A percentile compares a stretch with the other conserved stretches of the same genome.
Evolutionary conservation across 2,329 filamentous ascomycete genomes (phyloP).

Genomic region (Cladophialophora chaetospira): DNA sequence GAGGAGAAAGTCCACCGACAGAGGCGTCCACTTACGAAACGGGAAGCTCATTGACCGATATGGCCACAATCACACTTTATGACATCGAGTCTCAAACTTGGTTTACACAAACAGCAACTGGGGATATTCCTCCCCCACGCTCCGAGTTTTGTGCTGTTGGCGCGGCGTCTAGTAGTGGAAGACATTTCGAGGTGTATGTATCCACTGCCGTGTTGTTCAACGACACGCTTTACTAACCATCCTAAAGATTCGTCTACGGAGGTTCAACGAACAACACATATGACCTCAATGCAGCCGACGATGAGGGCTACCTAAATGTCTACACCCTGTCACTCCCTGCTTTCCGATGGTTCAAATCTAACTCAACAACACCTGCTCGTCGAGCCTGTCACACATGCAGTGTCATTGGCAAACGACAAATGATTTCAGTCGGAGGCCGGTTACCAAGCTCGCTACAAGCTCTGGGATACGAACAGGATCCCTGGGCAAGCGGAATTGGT

Average conservation of each 20-base stretch:
- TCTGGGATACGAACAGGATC: slow-evolving; percentile 33
- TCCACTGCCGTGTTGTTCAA: not conserved
- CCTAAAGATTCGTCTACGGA: slow-evolving; percentile 23
- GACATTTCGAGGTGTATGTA: slow-evolving; percentile 65
- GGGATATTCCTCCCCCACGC: slow-evolving; percentile 25
- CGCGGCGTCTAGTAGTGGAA: slow-evolving; percentile 61
- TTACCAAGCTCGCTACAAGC: slow-evolving; percentile 15
- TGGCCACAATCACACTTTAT: slow-evolving; percentile 28
- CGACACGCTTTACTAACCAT: not conserved
- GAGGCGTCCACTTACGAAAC: slow-evolving; percentile 18
- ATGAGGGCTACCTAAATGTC: slow-evolving; percentile 26
- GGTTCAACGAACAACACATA: slow-evolving; percentile 16
- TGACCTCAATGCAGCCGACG: slow-evolving; percentile 13
- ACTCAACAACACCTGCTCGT: slow-evolving; percentile 31
- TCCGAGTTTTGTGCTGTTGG: slow-evolving; percentile 50
- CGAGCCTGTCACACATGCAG: slow-evolving; percentile 36
- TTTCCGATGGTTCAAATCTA: slow-evolving; percentile 27
- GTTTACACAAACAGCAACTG: slow-evolving; percentile 28
- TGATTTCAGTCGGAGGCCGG: slow-evolving; percentile 45
- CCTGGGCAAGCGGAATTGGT: slow-evolving; percentile 43
- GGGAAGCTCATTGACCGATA: slow-evolving; percentile 14
- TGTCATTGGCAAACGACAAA: slow-evolving; percentile 43
- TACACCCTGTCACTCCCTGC: slow-evolving; percentile 27
- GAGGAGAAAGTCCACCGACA: slow-evolving; percentile 21
- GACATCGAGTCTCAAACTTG: slow-evolving; percentile 22